Conservation (phyloP, 495 filamentous ascomycete species). For the Cercophora samala region DNA sequence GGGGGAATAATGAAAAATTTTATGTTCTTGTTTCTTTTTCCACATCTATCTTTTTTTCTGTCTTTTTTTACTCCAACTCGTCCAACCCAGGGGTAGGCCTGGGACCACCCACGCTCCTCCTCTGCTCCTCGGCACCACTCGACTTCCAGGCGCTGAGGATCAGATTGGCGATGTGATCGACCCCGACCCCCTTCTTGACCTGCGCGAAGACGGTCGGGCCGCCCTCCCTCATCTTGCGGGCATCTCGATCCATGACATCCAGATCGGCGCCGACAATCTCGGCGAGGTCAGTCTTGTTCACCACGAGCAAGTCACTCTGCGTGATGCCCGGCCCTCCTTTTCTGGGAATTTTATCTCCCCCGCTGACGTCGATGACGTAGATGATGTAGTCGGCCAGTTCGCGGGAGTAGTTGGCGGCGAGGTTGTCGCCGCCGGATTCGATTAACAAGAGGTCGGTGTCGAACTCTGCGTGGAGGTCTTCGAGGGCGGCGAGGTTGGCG, state of each 20-base stretch:
- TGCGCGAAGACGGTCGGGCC: constrained; percentile 96
- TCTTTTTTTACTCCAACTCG: not conserved
- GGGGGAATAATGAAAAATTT: not conserved
- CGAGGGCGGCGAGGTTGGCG: constrained; percentile 87
- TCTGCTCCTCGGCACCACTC: constrained; percentile 68
- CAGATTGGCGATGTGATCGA: constrained; percentile 81
- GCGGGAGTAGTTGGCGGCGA: constrained; percentile 91
- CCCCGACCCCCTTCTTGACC: constrained; percentile 84
- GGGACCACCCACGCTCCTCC: constrained; percentile 50
- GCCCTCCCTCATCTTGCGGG: constrained; percentile 90
- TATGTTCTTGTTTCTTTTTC: not conserved
- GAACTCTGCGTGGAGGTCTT: constrained; percentile 77
- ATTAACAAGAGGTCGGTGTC: constrained; percentile 76
- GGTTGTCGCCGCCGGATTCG: constrained; percentile 91
- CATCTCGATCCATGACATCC: constrained; percentile 91
- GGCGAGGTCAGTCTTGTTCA: constrained; percentile 96
- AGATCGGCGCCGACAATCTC: constrained; percentile 89
- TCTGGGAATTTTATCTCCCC: constrained; percentile 94
- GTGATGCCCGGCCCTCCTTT: constrained; percentile 98
- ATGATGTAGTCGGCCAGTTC: constrained; percentile 96
- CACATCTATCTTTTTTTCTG: not conserved
- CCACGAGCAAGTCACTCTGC: constrained; percentile 83
- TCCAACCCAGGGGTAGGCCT: constrained; percentile 44
- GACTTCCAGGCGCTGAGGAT: constrained; percentile 90
- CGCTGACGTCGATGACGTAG: constrained; percentile 95